Base-by-base conservation (phyloP, 2,329 filamentous ascomycete genomes). In the Colletotrichum gigasporum region DNA sequence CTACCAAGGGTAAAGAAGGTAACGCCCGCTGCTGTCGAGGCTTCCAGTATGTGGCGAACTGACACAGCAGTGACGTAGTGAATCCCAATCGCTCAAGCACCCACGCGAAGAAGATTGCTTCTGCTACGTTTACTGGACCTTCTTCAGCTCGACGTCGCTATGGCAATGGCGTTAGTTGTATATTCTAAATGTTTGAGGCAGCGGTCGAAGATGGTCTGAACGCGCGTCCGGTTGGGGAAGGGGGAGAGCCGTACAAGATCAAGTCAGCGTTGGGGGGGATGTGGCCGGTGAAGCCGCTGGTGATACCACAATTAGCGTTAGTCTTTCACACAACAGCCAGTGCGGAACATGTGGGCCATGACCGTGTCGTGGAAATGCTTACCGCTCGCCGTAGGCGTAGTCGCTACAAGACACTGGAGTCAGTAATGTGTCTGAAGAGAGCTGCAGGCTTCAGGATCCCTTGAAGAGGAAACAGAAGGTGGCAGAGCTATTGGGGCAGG, bases 231-330 rank as follows among this genome's bases (percentile, higher is more conserved):
- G 44, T 5, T 50, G 59, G 34, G 22, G 42, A 10, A 32, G 22
- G 14, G 14, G 34, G 8, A 34, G 20, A n/a, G 14, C 87, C 92
- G 85, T 85, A 96, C 93, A 96, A 96, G 81, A 96, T 85, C 67
- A 97, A 85, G 69, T 85, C 88, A n/a, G 92, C 82, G 71, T 90
- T 87, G 37, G 89, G 79, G 66, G 93, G 93, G 68, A 97, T 96
- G 72, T 90, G 83, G 61, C 88, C 90, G 32, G 91, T 88, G 82
- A 94, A 96, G 59, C 93, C 93, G 71, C 91, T 94, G 68, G 52
- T 66, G 45, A 58, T 5, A 8, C 26, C 6, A 9, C 1, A 9
- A 28, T 55, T 24, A 55, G 52, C 6, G 47, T 20, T 32, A 6
- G 10, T 16, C 35, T 5, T 5, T 9, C 10, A 35, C 51, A 44